A percentile compares a stretch with the other conserved stretches of the same genome.
phyloP scores from a whole-genome alignment of 306 rosid species.

The Cucurbita pepo region DNA sequence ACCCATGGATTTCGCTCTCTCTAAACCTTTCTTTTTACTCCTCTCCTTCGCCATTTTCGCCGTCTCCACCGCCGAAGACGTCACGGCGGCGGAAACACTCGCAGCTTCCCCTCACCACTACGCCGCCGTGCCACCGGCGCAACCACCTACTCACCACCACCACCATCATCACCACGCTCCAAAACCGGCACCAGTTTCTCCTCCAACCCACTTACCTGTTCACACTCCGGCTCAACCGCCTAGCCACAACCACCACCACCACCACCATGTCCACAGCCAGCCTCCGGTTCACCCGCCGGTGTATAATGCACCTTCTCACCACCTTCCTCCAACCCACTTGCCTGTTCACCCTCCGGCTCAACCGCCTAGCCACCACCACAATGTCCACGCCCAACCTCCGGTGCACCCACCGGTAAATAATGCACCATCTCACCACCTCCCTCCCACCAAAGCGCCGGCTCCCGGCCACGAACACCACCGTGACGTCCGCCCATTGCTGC shows the following conservation, averaged over 20 bases:
- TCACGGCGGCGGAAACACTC: not conserved
- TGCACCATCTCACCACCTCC: not conserved
- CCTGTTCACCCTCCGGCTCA: slow-evolving; percentile 15
- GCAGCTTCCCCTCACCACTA: not conserved
- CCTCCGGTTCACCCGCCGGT: not conserved
- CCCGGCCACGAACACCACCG: not conserved
- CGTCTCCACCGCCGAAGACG: not conserved
- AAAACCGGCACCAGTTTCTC: not conserved
- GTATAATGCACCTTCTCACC: slow-evolving; percentile 1
- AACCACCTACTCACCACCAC: not conserved
- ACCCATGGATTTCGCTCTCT: not conserved
- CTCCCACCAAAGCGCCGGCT: not conserved
- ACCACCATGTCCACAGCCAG: not conserved
- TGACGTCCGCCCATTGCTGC: not conserved
- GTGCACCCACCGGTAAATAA: not conserved
- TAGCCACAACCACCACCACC: not conserved
- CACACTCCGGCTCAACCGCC: slow-evolving; percentile 6
- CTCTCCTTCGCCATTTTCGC: not conserved
- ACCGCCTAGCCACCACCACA: slow-evolving; percentile 3
- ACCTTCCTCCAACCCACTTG: not conserved
- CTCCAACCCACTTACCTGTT: not conserved
- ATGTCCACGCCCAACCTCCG: not conserved
- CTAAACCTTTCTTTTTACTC: not conserved
- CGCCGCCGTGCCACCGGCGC: not conserved
- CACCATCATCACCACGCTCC: slow-evolving; percentile 15